These are phyloP conservation scores for Trichoderma simmonsii DNA, from an alignment of 2,329 filamentous ascomycete genomes.

Conservation along the genomic window DNA sequence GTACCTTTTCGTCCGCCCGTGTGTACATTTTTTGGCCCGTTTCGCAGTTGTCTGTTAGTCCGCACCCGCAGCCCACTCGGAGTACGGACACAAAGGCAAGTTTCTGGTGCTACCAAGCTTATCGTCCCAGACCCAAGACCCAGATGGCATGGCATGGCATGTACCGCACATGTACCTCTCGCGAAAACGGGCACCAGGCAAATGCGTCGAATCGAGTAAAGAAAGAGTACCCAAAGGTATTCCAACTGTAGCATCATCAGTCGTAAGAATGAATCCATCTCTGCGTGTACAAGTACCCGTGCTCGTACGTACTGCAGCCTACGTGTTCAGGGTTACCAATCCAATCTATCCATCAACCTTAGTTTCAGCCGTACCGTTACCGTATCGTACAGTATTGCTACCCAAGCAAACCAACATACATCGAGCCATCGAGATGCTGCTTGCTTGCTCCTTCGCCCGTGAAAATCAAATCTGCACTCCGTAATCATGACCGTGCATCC, in stretches of 20 bases:
- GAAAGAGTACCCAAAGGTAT: background rate
- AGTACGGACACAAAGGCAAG: background rate
- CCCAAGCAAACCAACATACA: too few relatives aligned
- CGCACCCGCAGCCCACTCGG: background rate
- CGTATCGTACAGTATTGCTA: too few relatives aligned
- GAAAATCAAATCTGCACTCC: too few relatives aligned
- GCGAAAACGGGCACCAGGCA: background rate
- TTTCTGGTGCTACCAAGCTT: background rate
- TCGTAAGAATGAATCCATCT: too few relatives aligned
- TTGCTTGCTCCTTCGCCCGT: too few relatives aligned
- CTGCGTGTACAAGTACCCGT: too few relatives aligned
- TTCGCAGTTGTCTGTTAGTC: slow-evolving; percentile 1
- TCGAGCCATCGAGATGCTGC: too few relatives aligned
- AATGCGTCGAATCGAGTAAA: background rate
- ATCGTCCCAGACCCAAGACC: background rate
- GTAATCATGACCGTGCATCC: too few relatives aligned
- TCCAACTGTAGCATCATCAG: background rate
- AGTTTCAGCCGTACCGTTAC: too few relatives aligned
- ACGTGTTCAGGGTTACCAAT: too few relatives aligned
- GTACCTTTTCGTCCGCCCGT: background rate
- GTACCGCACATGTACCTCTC: background rate
- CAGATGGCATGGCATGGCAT: background rate
- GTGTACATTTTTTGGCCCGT: background rate
- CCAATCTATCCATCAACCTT: too few relatives aligned
- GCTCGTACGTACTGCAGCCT: too few relatives aligned